A percentile compares a stretch with the other conserved stretches of the same genome.
phyloP scores from a whole-genome alignment of 148 eudicot species.

The Diospyros lotus region DNA sequence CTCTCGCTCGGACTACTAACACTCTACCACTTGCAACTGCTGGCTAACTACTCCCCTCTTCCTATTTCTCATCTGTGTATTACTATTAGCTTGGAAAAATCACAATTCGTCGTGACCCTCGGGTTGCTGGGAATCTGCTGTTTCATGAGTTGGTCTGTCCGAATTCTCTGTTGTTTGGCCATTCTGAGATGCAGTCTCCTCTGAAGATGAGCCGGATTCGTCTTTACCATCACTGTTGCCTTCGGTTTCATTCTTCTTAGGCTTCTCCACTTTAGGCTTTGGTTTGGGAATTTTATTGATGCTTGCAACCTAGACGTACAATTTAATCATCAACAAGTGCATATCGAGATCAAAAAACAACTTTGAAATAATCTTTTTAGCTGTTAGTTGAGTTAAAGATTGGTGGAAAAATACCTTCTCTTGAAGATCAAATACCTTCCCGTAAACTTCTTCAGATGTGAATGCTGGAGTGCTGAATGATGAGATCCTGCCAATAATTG shows the following conservation, averaged over 20 bases:
- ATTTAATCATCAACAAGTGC: neutral
- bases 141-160: constrained; percentile 22
- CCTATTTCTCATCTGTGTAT: no score
- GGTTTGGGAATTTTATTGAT: constrained; percentile 84
- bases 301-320: constrained; percentile 44
- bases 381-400: neutral
- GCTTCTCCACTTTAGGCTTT: constrained; percentile 86
- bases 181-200: constrained; percentile 34
- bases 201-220: constrained; percentile 33
- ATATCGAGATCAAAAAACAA: neutral
- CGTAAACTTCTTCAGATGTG: constrained; percentile 72
- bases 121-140: constrained; percentile 21
- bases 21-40: no score
- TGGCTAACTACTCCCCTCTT: no score
- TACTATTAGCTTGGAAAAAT: neutral
- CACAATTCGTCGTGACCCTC: constrained; percentile 66
- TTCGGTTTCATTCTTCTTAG: constrained; percentile 57
- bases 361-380: neutral
- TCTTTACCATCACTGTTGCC: constrained; percentile 21
- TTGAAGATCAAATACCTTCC: constrained; percentile 65
- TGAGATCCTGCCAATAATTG: constrained; percentile 43
- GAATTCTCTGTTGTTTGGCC: constrained; percentile 26
- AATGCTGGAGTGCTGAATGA: constrained; percentile 54
- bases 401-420: constrained; percentile 50
- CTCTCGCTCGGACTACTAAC: no score